Evolutionary conservation across 345 rosid genomes (phyloP), one percentile per base, ranked within the genome.

Genomic region (Odontarrhena argentea): DNA sequence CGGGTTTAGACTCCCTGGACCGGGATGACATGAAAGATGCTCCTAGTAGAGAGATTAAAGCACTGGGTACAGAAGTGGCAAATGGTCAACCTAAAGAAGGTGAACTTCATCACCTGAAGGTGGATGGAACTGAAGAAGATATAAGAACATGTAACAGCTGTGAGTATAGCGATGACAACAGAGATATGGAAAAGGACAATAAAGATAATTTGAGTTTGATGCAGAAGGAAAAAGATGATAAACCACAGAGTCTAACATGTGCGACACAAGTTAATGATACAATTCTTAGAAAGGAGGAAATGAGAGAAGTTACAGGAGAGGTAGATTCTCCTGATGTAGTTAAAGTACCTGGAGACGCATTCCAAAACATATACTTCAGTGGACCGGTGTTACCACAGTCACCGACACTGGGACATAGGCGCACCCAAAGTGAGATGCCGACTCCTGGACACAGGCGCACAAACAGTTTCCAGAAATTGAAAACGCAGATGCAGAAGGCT

Each of bases 401-500:
- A 12, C 77, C 75, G 3, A 56, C 83, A 25, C 67, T 43, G 3
- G 77, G 79, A 53, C 92, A 84, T 52, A 79, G 91, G 71, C 96
- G 94, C 49, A 55, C 80, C 41, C 90, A 83, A 66, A 93, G 97
- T 63, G 96, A 89, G 57, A 45, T 80, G 54, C 30, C 51, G 72
- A 53, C 68, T 25, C 41, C 68, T 8, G 77, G 80, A 28, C 80
- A 83, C 67, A 65, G 79, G 71, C 88, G 87, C 42, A 73, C 74
- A 24, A 84, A 80, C 75, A 85, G 94, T 74, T 82, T 93, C 66
- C 88, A 83, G 79, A 86, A 65, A 72, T 63, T 85, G 73, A 93
- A 85, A 78, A 73, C 56, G 61, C 93, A 83, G 70, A 71, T 93
- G 97, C 92, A 88, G 67, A 93, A 78, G 80, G 99, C 92, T 35